phyloP scores from a whole-genome alignment of 306 rosid genomes.

The Glycyrrhiza uralensis region DNA sequence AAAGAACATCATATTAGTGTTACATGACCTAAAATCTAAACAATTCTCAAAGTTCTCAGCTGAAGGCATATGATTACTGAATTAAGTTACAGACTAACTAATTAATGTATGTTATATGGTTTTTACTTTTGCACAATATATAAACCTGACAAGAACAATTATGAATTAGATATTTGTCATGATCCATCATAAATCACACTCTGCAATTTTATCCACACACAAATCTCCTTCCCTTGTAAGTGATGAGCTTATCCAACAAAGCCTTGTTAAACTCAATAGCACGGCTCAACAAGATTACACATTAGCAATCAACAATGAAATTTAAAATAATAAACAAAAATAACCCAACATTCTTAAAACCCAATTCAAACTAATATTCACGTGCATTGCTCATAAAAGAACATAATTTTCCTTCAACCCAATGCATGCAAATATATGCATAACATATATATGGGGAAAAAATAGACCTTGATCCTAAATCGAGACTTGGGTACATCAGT shows the following conservation, averaged over 20 bases:
- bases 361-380: not conserved
- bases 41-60: not conserved
- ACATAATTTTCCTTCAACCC: not conserved
- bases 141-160: not conserved
- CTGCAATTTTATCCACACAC: not conserved
- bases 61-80: not conserved
- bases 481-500: slow-evolving; percentile 83
- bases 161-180: not conserved
- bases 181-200: not conserved
- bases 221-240: not conserved
- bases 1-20: not conserved
- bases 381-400: not conserved
- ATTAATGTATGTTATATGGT: not conserved
- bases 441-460: not conserved
- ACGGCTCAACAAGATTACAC: too few relatives aligned
- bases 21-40: not conserved
- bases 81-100: not conserved
- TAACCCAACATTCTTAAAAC: not conserved
- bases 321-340: not conserved
- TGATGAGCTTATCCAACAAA: not conserved
- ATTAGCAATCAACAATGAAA: not conserved
- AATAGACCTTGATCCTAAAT: slow-evolving; percentile 80
- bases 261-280: too few relatives aligned
- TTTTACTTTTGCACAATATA: not conserved
- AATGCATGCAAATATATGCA: not conserved